phyloP scores from a whole-genome alignment of 1,284 basidiomycete genomes.

The Abortiporus biennis region DNA sequence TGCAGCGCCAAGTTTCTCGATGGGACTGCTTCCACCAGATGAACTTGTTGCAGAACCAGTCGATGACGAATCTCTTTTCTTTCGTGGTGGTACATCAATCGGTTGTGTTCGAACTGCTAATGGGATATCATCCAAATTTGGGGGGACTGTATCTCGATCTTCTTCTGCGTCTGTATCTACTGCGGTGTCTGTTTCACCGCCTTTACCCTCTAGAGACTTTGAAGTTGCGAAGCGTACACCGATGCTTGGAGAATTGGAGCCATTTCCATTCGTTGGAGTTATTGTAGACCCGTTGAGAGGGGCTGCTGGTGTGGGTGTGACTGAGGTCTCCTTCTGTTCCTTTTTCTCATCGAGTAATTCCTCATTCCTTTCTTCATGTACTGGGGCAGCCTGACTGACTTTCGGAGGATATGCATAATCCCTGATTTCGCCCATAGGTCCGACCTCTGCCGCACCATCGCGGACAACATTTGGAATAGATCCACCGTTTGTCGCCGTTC shows the following conservation, averaged over 20 bases:
- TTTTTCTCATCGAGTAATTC: too few relatives aligned
- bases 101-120: conserved; percentile 28
- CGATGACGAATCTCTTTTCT: conserved; percentile 25
- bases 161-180: conserved; percentile 17
- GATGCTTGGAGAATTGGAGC: neutral
- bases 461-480: too few relatives aligned
- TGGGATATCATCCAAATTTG: conserved; percentile 36
- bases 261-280: neutral
- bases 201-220: too few relatives aligned
- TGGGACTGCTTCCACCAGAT: conserved; percentile 43
- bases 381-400: conserved; percentile 8
- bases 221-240: conserved; percentile 17
- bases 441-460: conserved; percentile 21
- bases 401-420: conserved; percentile 16
- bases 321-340: neutral
- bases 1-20: conserved; percentile 30
- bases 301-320: neutral
- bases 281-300: too few relatives aligned
- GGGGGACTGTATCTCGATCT: conserved; percentile 14
- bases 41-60: conserved; percentile 37
- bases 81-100: conserved; percentile 23
- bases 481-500: conserved; percentile 12
- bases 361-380: too few relatives aligned
- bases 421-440: conserved; percentile 25
- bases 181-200: conserved; percentile 19